phyloP scores from a whole-genome alignment of 2,329 filamentous ascomycete species.

The Didymella pinodella region DNA sequence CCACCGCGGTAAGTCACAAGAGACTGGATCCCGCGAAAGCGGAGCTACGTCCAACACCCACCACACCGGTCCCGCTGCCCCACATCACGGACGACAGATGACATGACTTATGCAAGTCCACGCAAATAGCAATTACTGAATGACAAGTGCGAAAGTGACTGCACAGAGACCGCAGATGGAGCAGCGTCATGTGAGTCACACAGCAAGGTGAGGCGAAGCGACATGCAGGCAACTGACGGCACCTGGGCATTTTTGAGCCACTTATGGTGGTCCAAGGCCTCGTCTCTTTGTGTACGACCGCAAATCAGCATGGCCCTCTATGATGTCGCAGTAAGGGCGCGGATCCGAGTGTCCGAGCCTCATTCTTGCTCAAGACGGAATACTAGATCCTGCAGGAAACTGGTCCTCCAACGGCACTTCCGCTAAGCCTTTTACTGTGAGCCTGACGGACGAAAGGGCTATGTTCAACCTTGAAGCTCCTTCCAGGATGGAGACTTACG shows the following conservation, averaged over 20 bases:
- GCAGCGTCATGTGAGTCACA: constrained; percentile 7
- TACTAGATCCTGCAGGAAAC: not conserved
- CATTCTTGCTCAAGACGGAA: no score
- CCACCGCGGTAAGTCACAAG: constrained; percentile 6
- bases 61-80: constrained; percentile 3
- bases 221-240: not conserved
- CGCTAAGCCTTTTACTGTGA: not conserved
- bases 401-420: not conserved
- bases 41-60: constrained; percentile 7
- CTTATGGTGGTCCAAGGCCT: no score
- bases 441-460: not conserved
- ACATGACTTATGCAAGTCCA: constrained; percentile 12
- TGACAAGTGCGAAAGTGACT: not conserved
- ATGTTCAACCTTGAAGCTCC: not conserved
- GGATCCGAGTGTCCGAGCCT: no score
- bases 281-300: not conserved
- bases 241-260: not conserved
- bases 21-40: constrained; percentile 1
- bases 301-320: not conserved
- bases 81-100: constrained; percentile 7
- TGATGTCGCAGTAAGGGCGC: not conserved
- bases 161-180: not conserved
- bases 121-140: constrained; percentile 2
- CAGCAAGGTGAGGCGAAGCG: constrained; percentile 4
- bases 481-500: not conserved